A percentile compares a stretch with the other conserved stretches of the same genome.
These are phyloP conservation scores for Trichomonas vaginalis DNA, from an alignment of 208 protist species.

Conservation along the genomic window DNA sequence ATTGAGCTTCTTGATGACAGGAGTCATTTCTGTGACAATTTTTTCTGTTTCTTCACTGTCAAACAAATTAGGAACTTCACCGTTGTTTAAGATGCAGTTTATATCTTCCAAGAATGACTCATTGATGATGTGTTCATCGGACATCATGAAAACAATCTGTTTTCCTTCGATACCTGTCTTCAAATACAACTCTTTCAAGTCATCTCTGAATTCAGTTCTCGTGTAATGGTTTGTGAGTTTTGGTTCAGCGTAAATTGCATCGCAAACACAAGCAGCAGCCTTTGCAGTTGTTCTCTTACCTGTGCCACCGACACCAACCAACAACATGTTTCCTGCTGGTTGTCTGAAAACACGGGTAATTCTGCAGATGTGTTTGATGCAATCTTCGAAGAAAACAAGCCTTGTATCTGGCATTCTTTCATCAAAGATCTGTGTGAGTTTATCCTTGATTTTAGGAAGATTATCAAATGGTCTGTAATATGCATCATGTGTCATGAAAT, in stretches of 20 bases:
- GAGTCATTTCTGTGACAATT: slow-evolving; percentile 49
- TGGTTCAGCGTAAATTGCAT: slow-evolving; percentile 11
- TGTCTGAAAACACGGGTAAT: slow-evolving; percentile 80
- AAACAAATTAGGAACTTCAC: slow-evolving; percentile 85
- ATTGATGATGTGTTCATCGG: slow-evolving; percentile 74
- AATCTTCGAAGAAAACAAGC: slow-evolving; percentile 82
- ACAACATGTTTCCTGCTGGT: slow-evolving; percentile 70
- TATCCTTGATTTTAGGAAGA: neutral
- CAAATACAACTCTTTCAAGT: slow-evolving; percentile 41
- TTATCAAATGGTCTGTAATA: neutral
- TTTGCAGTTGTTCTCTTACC: slow-evolving; percentile 84
- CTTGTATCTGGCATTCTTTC: neutral
- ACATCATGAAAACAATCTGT: slow-evolving; percentile 71
- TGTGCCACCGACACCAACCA: slow-evolving; percentile 81
- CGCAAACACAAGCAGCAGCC: slow-evolving; percentile 66
- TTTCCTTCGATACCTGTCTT: slow-evolving; percentile 66
- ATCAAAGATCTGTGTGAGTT: neutral
- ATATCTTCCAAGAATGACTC: slow-evolving; percentile 79
- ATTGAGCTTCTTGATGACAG: neutral
- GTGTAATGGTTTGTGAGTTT: slow-evolving; percentile 44
- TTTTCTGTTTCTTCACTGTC: slow-evolving; percentile 66
- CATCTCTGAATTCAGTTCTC: slow-evolving; percentile 50
- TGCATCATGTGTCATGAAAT: neutral
- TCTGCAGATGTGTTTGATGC: slow-evolving; percentile 71
- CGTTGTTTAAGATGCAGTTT: slow-evolving; percentile 86